These are phyloP conservation scores for Penicillium sp. DNA, from an alignment of 2,329 filamentous ascomycete genomes.

Conservation along the genomic window DNA sequence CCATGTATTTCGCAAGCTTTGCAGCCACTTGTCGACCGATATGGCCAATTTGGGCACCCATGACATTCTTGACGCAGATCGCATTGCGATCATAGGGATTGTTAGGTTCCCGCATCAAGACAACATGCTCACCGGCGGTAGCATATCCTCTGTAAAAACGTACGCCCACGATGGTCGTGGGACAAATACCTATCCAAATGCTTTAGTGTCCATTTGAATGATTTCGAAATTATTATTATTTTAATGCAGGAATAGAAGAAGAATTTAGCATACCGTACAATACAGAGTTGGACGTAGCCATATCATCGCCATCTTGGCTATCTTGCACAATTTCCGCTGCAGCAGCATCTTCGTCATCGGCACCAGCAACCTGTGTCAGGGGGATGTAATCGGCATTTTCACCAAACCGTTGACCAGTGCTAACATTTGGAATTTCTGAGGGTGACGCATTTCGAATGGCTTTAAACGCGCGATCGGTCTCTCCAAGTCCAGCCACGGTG, in stretches of 20 bases:
- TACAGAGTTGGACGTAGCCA: constrained; percentile 37
- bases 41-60: constrained; percentile 77
- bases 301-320: constrained; percentile 41
- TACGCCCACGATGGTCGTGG: constrained; percentile 64
- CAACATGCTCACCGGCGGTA: constrained; percentile 65
- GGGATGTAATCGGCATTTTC: constrained; percentile 34
- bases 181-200: constrained; percentile 37
- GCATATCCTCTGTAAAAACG: constrained; percentile 68
- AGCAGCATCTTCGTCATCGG: constrained; percentile 43
- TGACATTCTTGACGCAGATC: constrained; percentile 77
- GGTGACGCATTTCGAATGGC: background rate
- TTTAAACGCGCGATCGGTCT: constrained; percentile 9
- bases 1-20: constrained; percentile 76
- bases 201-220: background rate
- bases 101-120: constrained; percentile 66
- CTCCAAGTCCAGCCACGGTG: constrained; percentile 14
- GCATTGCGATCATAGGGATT: constrained; percentile 77
- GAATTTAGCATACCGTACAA: constrained; percentile 43
- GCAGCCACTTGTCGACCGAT: constrained; percentile 68
- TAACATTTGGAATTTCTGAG: constrained; percentile 8
- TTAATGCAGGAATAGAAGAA: background rate
- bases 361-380: constrained; percentile 33
- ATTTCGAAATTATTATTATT: background rate
- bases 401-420: constrained; percentile 33
- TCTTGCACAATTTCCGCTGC: constrained; percentile 37